Evolutionary conservation across 768 basidiomycete species (phyloP).

Genomic region (Leccinum disarticulatum): DNA sequence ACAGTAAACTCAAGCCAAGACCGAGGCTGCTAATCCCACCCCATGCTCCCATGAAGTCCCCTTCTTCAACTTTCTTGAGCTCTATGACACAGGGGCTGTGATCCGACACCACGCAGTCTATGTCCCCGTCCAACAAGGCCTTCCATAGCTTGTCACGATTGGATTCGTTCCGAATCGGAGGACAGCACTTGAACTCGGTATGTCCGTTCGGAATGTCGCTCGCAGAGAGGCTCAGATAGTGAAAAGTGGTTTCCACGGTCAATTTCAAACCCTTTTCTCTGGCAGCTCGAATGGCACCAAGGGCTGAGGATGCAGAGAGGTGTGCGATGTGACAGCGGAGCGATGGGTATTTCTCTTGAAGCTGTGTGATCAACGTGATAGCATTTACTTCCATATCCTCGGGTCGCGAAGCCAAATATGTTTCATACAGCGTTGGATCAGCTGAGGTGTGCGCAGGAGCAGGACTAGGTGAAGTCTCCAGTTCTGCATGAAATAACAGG

Average conservation of each 20-base stretch:
- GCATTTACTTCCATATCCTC: slow-evolving; percentile 77
- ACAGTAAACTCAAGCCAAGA: slow-evolving; percentile 82
- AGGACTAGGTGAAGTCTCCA: slow-evolving; percentile 42
- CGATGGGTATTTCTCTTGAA: slow-evolving; percentile 60
- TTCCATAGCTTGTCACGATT: slow-evolving; percentile 82
- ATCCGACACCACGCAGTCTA: slow-evolving; percentile 94
- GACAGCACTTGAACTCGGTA: slow-evolving; percentile 95
- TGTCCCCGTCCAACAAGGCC: slow-evolving; percentile 76
- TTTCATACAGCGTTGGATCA: slow-evolving; percentile 63
- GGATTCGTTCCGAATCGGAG: slow-evolving; percentile 74
- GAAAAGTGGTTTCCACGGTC: slow-evolving; percentile 97
- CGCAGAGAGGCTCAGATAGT: slow-evolving; percentile 83
- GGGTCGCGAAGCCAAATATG: slow-evolving; percentile 87
- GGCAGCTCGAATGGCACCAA: slow-evolving; percentile 74
- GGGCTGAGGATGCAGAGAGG: slow-evolving; percentile 81
- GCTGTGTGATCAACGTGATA: slow-evolving; percentile 68
- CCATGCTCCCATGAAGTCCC: slow-evolving; percentile 90
- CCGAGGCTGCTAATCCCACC: slow-evolving; percentile 93
- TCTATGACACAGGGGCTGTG: slow-evolving; percentile 88
- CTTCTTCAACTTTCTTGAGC: slow-evolving; percentile 75
- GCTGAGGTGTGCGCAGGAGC: slow-evolving; percentile 17
- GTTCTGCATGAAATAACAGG: slow-evolving; percentile 92
- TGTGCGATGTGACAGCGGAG: slow-evolving; percentile 94
- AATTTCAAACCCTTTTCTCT: slow-evolving; percentile 62
- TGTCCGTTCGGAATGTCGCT: slow-evolving; percentile 70